phyloP scores from a whole-genome alignment of 352 stramenopile genomes.

The Globisporangium mamillatum region DNA sequence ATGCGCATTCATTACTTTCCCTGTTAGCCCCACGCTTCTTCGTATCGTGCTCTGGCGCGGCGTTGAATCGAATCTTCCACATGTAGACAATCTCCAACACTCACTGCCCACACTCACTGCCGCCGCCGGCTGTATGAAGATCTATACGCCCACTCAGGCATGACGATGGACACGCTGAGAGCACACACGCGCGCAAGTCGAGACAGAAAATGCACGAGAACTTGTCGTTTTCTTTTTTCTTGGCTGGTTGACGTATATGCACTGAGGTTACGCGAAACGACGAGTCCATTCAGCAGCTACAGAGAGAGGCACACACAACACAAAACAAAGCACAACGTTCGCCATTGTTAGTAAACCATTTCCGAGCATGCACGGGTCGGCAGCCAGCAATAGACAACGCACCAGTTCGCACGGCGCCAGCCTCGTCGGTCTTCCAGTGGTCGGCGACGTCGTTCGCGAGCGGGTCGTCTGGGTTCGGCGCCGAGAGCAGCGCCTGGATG shows the following conservation, averaged over 20 bases:
- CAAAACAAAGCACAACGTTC: background rate
- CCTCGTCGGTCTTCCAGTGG: slow-evolving; percentile 96
- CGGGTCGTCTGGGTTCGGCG: slow-evolving; percentile 96
- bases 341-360: background rate
- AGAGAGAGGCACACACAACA: background rate
- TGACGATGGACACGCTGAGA: too few relatives aligned
- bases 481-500: slow-evolving; percentile 96
- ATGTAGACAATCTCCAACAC: too few relatives aligned
- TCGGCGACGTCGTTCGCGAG: slow-evolving; percentile 97
- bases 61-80: too few relatives aligned
- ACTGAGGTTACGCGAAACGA: slow-evolving; percentile 49
- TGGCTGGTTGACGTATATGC: background rate
- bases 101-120: too few relatives aligned
- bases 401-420: slow-evolving; percentile 86
- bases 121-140: too few relatives aligned
- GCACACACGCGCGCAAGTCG: too few relatives aligned
- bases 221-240: background rate
- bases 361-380: background rate
- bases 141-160: too few relatives aligned
- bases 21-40: background rate
- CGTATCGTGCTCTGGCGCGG: background rate
- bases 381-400: background rate
- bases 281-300: slow-evolving; percentile 68
- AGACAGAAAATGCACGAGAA: background rate
- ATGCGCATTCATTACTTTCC: background rate